phyloP scores from a whole-genome alignment of 2,329 filamentous ascomycete species.

The Fusarium multiceps region DNA sequence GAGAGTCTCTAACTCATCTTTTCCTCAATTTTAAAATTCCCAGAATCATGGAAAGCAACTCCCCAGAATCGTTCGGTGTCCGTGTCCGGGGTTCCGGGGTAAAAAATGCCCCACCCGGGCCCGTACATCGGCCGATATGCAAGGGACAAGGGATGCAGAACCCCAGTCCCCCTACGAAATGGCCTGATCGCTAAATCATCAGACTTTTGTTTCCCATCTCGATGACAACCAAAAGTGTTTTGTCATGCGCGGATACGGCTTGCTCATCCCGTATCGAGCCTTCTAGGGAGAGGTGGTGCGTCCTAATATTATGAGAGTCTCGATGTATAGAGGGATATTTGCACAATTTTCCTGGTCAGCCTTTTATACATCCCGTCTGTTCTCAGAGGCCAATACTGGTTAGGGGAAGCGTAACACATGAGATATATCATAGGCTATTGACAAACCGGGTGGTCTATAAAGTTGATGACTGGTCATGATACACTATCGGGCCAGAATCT shows the following conservation, averaged over 20 bases:
- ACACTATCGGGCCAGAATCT: no score
- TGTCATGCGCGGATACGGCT: neutral
- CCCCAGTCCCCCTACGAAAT: constrained; percentile 24
- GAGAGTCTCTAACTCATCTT: constrained; percentile 1
- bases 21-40: neutral
- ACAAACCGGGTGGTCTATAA: neutral
- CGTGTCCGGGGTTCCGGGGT: constrained; percentile 11
- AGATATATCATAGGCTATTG: neutral
- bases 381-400: neutral
- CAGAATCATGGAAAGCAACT: neutral
- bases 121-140: constrained; percentile 32
- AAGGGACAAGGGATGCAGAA: constrained; percentile 26
- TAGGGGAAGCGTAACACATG: no score
- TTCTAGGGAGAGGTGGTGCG: neutral
- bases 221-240: neutral
- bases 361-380: neutral
- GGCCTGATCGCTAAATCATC: constrained; percentile 34
- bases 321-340: neutral
- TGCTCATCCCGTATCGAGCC: neutral
- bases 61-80: constrained; percentile 13
- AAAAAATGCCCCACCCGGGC: constrained; percentile 19
- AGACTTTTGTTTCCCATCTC: constrained; percentile 13
- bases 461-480: no score
- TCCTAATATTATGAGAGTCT: neutral
- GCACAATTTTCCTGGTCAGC: neutral